Conservation (phyloP, 768 basidiomycete species). For the Daedaleopsis sinensis region DNA sequence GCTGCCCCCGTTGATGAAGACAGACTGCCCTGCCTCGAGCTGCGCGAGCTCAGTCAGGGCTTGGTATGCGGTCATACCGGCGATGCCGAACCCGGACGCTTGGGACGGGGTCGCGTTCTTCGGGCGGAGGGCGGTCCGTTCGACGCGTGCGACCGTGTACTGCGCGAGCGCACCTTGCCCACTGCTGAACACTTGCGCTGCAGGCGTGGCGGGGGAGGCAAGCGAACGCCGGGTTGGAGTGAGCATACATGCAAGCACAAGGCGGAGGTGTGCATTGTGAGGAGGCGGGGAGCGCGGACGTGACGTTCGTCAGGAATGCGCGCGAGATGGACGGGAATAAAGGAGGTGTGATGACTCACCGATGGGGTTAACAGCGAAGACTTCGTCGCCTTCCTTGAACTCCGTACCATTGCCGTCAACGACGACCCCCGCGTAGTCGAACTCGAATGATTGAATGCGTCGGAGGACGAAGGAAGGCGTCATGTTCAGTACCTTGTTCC, state of each 20-base stretch:
- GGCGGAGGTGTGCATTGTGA: neutral
- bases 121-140: conserved; percentile 48
- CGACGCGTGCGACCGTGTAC: conserved; percentile 52
- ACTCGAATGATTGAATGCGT: conserved; percentile 57
- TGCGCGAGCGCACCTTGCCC: conserved; percentile 61
- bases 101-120: conserved; percentile 51
- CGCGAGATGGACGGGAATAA: neutral
- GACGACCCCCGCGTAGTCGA: conserved; percentile 67
- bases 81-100: conserved; percentile 64
- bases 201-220: neutral
- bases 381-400: conserved; percentile 60
- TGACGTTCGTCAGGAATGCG: conserved; percentile 17
- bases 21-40: conserved; percentile 57
- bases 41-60: conserved; percentile 50
- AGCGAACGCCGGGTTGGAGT: neutral
- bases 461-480: conserved; percentile 49
- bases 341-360: conserved; percentile 25
- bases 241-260: neutral
- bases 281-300: neutral
- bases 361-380: conserved; percentile 58
- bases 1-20: conserved; percentile 75
- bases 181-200: conserved; percentile 37
- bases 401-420: conserved; percentile 55
- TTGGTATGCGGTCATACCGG: conserved; percentile 60
- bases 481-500: conserved; percentile 57